Evolutionary conservation across 768 basidiomycete genomes (phyloP), one percentile per base, ranked within the genome.

Genomic region (Porphyrellus cyaneotinctus): DNA sequence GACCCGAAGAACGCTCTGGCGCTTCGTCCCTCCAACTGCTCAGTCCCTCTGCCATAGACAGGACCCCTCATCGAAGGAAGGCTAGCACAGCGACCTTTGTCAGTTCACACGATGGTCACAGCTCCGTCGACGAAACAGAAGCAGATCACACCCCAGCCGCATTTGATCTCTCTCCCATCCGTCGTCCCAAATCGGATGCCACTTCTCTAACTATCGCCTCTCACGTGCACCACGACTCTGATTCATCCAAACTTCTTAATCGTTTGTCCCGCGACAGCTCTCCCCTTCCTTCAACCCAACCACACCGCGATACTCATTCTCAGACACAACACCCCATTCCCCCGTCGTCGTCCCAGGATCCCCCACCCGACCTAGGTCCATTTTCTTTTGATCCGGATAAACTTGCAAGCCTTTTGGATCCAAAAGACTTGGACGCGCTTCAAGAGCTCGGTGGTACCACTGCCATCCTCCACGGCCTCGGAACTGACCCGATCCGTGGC

Each of bases 331-430:
- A 4, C 35, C 10, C 46, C 17, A 39, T 46, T 47, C 15, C 70
- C 9, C 69, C 26, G 53, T 61, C 42, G 4, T 10, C 7, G 8
- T n/a, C n/a, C n/a, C 74, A 77, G 55, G 78, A 80, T 56, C 64
- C 70, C 17, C 61, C 55, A 5, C 71, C 74, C 35, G 79, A 94
- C 65, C 81, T 85, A 1, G 69, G 79, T 1, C 90, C 91, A 0
- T 97, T 95, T 69, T 66, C 64, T 12, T 84, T 85, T 63, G 84
- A 83, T 51, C 91, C 95, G 0, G 80, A 77, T 54, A 74, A 78
- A 45, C 83, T 97, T 15, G 95, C 95, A 1, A 81, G 83, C 54
- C 79, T 97, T 48, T 83, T 98, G 33, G 95, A 98, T 65, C 93
- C 94, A 10, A 97, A 97, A 72, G 85, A 75, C 56, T 57, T 94